Evolutionary conservation across 2,329 filamentous ascomycete genomes (phyloP), one percentile per base, ranked within the genome.

Genomic region (Aspergillus jensenii): DNA sequence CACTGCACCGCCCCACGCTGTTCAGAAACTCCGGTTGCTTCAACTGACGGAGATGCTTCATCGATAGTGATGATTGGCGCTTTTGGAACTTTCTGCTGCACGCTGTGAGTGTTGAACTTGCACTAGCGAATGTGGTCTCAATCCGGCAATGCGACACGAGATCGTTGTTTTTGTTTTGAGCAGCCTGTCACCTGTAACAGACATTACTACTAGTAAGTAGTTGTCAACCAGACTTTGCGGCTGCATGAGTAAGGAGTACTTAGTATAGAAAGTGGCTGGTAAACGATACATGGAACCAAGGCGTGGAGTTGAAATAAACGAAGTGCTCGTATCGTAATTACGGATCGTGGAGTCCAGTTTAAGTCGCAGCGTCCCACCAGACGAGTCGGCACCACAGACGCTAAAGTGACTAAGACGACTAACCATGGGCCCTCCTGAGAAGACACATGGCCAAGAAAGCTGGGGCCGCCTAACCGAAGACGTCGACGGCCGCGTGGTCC

Each of bases 1-100:
- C 27, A 31, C 27, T 31, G 27, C 14, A 17, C 35, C 48, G 52
- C 52, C 44, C 52, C 52, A 55, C 52, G 23, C 25, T 11, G 41
- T 19, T 46, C 35, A 5, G 51, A 47, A 55, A 55, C 52, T 55
- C 19, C 43, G 52, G 44, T 23, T 19, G 52, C 52, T 48, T 48
- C 33, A 31, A 31, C 27, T 31, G 27, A 43, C 4, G 21, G 7
- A n/a, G 17, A 8, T 40, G 39, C 17, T 19, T 19, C 27, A 40
- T 31, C 11, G 15, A 37, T n/a, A 46, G 33, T 31, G 14, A 25
- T 54, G 43, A 54, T 54, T 54, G 52, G 52, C 35, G 19, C 40
- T 41, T 47, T 47, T 31, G 25, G 23, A 31, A 47, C 21, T 11
- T 40, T 25, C 33, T 54, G 45, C 27, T 12, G 25, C 23, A 15